Base-by-base conservation (phyloP, 371 early-diverging fungal genomes). In the Globomyces sp. region DNA sequence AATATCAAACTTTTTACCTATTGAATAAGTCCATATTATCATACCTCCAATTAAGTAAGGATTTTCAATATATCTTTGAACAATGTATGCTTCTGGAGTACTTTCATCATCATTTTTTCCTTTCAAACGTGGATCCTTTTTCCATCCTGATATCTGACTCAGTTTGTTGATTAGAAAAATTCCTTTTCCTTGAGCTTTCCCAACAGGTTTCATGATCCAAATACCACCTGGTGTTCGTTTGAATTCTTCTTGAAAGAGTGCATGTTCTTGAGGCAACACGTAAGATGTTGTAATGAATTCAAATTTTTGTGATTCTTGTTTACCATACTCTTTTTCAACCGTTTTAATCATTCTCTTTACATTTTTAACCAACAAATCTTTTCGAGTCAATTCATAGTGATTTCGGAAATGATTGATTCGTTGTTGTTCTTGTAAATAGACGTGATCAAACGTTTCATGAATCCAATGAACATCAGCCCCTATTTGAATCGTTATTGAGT, bases 201-300 rank as follows among this genome's bases (percentile, higher is more conserved):
- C 85, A 4, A 81, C 83, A 1, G 85, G 85, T 64, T 85, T 85
- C 84, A 85, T 84, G 66, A 85, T 85, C 85, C 85, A 85, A 4
- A 81, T 74, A 44, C 74, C 62, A 9, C 79, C 80, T 3, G 78
- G 73, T 65, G 80, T 78, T 24, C 82, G 68, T 60, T 81, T 84
- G 71, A 84, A 85, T 68, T 84, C 83, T 62, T 85, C 85, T 51
- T 80, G 80, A 58, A 85, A 85, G 41, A 85, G 71, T 0, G 84
- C 84, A 65, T 83, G 82, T 58, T 85, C 85, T 59, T 74, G 77
- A 8, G 85, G 85, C 5, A 85, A 70, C 1, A 79, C 81, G 66
- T 77, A 85, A n/a, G 80, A 76, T 1, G 79, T 75, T 47, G 80
- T 69, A 53, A 84, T 77, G 67, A 84, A 81, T 44, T 84, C 79